Base-by-base conservation (phyloP, 2,329 filamentous ascomycete species). In the Coniochaeta sp. region DNA sequence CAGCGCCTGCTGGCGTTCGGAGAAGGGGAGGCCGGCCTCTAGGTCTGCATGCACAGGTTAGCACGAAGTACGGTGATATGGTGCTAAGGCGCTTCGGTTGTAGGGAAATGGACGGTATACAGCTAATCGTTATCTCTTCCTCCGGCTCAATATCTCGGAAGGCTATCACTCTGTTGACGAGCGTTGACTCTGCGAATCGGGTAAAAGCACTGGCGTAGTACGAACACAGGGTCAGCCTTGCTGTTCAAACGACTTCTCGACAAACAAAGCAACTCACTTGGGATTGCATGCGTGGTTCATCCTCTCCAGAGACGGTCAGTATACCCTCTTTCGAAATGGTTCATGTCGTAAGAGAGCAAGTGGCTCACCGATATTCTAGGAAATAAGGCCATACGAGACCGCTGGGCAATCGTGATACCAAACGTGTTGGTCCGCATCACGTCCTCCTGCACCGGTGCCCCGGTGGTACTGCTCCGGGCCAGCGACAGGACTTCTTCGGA, bases 91-190 rank as follows among this genome's bases (percentile, higher is more conserved):
- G 27, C 53, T 40, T 50, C n/a, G n/a, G n/a, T n/a, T n/a, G n/a
- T n/a, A n/a, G n/a, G n/a, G n/a, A n/a, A n/a, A n/a, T n/a, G 32
- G 12, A 20, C 14, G 13, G 50, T 61, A 14, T 54, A 63, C 63
- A 65, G 56, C 58, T 65, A 46, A 67, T 59, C 10, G 53, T 38
- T 18, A 67, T 61, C 49, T 67, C 64, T 13, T 65, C 60, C 4
- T 62, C 63, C 1, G 56, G 50, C 42, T 61, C 51, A 18, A 66
- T 64, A n/a, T 58, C 56, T 1, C 53, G 58, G 22, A 59, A 58
- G 1, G 63, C 58, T 10, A 63, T 56, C n/a, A 63, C 56, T 32
- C 61, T 60, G 51, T 59, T 61, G 1, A 58, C 56, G 16, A 63
- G 32, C 12, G 57, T 51, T 4, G 51, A 52, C 9, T 55, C 31